Evolutionary conservation across 805 yeast species (phyloP), one percentile per base, ranked within the genome.

Genomic region (Candida broadrunensis): DNA sequence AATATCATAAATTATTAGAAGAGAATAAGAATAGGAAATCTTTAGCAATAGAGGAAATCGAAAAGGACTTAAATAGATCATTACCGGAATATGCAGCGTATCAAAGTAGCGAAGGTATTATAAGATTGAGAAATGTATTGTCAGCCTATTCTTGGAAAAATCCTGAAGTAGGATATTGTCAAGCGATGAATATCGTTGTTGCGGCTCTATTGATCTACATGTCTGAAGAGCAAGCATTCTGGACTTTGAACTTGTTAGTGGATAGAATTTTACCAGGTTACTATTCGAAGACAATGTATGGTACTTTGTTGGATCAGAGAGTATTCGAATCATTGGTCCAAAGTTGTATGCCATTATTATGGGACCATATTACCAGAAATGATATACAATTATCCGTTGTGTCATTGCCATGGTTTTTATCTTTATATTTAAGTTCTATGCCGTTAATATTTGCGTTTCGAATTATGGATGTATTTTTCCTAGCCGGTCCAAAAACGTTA

Each of bases 141-240:
- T 85, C 95, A 0, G 97, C 97, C 0, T 93, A 90, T 56, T 87
- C 97, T 0, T 93, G 98, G 97, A 87, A 85, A 49, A 89, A 90
- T 58, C 97, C 96, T 0, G 96, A 91, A 32, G 88, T 93, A 19
- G 99, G 99, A 0, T 93, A 93, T 61, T 93, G 99, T 60, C 99
- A 93, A 62, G 99, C 98, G 1, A 93, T 95, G 99, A 93, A 93
- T 58, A 93, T 93, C 38, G 89, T 86, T 7, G 81, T 79, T 2
- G 95, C 95, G 1, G 90, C 88, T 0, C 60, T 86, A 39, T 64
- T 86, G 37, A 85, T 85, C 30, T 85, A 81, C 59, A 89, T 88
- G 85, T 85, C 95, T 7, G 99, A 93, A 61, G 99, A 91, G 49
- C 98, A 93, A 62, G 98, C 97, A 0, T 93, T 88, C 56, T 93